phyloP scores from a whole-genome alignment of 1,284 basidiomycete genomes.

The Naganishia cerealis region DNA sequence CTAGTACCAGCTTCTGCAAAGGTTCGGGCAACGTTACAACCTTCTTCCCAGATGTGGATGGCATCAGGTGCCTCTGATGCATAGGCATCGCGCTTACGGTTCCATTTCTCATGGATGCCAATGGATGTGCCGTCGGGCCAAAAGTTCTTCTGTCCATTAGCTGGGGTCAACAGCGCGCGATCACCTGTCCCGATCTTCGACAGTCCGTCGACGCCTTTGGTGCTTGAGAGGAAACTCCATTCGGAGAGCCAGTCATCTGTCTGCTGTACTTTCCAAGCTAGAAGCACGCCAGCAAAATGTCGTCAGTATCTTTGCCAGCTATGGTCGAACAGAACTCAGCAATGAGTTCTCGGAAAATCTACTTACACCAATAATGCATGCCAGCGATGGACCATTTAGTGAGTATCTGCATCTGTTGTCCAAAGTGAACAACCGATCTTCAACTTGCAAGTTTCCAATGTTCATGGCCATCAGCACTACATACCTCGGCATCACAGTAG shows the following conservation, averaged over 20 bases:
- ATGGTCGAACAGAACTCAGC: not conserved
- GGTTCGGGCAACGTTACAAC: constrained; percentile 18
- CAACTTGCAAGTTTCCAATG: too few relatives aligned
- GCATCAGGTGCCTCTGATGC: not conserved
- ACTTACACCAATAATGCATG: constrained; percentile 23
- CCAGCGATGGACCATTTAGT: constrained; percentile 6
- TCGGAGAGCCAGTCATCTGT: not conserved
- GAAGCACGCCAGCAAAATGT: not conserved
- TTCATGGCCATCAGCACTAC: not conserved
- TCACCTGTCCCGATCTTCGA: not conserved
- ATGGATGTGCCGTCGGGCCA: constrained; percentile 5
- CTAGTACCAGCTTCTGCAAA: constrained; percentile 21
- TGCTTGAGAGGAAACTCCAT: constrained; percentile 14
- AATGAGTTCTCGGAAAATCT: not conserved
- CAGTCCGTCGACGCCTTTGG: constrained; percentile 1
- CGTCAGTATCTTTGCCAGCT: not conserved
- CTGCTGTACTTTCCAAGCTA: constrained; percentile 11
- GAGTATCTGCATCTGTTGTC: constrained; percentile 6
- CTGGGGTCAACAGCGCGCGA: constrained; percentile 4
- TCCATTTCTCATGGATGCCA: not conserved
- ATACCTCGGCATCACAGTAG: constrained; percentile 15
- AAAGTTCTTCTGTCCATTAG: not conserved
- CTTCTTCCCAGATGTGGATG: constrained; percentile 27
- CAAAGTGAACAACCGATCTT: not conserved
- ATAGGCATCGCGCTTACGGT: constrained; percentile 19